Percentiles rank a stretch among this genome's conserved stretches.
phyloP scores from a whole-genome alignment of 257 asterid species.

The Avicennia marina region DNA sequence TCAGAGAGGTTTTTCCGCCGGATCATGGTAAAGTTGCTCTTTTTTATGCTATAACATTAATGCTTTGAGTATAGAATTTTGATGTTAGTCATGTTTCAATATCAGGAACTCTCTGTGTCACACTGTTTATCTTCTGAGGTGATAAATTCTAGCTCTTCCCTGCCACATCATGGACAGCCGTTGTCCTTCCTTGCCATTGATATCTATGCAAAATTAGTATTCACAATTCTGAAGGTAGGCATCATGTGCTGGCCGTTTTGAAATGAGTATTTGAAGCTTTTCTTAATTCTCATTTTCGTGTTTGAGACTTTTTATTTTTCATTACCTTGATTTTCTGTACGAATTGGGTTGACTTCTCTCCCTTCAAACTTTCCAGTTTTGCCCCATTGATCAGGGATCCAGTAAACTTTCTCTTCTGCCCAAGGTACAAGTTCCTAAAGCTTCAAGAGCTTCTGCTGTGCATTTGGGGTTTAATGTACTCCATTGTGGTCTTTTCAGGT shows the following conservation, averaged over 20 bases:
- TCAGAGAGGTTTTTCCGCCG: slow-evolving; percentile 82
- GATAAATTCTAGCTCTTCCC: slow-evolving; percentile 58
- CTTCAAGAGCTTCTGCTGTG: neutral
- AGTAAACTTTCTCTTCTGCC: slow-evolving; percentile 70
- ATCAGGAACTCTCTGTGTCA: slow-evolving; percentile 86
- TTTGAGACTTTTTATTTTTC: neutral
- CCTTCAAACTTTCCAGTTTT: slow-evolving; percentile 52
- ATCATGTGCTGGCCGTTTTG: slow-evolving; percentile 12
- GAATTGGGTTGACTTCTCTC: slow-evolving; percentile 20
- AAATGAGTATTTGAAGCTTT: neutral
- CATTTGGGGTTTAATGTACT: slow-evolving; percentile 16
- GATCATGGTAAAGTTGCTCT: slow-evolving; percentile 49
- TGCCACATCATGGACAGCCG: slow-evolving; percentile 61
- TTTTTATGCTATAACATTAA: neutral
- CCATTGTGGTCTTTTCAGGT: slow-evolving; percentile 40
- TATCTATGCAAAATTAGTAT: slow-evolving; percentile 75
- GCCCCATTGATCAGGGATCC: slow-evolving; percentile 72
- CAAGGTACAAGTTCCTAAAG: slow-evolving; percentile 45
- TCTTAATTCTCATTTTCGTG: neutral
- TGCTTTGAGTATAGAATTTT: slow-evolving; percentile 3
- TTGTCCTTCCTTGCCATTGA: slow-evolving; percentile 94
- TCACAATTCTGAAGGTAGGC: slow-evolving; percentile 79
- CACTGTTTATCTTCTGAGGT: slow-evolving; percentile 85
- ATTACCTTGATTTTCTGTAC: neutral
- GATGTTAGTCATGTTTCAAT: slow-evolving; percentile 3